Evolutionary conservation across 2,329 filamentous ascomycete genomes (phyloP).

Genomic region (Fonsecaea pedrosoi): DNA sequence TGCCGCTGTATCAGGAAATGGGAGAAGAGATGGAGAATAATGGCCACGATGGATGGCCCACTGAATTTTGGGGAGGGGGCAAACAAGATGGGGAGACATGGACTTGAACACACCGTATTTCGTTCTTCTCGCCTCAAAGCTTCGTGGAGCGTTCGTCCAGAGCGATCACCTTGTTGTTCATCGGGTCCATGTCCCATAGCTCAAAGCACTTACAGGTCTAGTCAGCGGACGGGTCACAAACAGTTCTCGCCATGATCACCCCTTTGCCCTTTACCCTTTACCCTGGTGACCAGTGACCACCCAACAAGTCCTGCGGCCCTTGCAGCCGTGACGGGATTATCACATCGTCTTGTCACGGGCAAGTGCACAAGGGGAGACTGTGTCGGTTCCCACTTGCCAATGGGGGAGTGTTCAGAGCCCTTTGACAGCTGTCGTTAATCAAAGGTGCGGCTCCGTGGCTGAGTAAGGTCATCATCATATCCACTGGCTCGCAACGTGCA

Average conservation of each 20-base stretch:
- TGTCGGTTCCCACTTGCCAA: background rate
- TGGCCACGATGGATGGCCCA: background rate
- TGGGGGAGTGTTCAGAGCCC: background rate
- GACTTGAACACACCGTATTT: background rate
- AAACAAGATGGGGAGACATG: constrained; percentile 3
- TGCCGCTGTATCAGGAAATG: background rate
- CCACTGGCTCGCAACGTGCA: constrained; percentile 6
- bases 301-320: background rate
- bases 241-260: background rate
- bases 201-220: constrained; percentile 1
- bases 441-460: constrained; percentile 23
- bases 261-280: background rate
- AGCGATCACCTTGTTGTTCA: background rate
- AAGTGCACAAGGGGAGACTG: background rate
- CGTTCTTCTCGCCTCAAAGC: constrained; percentile 5
- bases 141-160: background rate
- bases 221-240: background rate
- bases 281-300: background rate
- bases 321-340: background rate
- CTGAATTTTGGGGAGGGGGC: background rate
- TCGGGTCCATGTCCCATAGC: constrained; percentile 2
- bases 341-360: constrained; percentile 2
- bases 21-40: constrained; percentile 5
- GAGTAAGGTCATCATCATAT: constrained; percentile 32
- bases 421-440: background rate